Conservation (phyloP, 345 rosid genomes). For the Erysimum cheiranthoides region DNA sequence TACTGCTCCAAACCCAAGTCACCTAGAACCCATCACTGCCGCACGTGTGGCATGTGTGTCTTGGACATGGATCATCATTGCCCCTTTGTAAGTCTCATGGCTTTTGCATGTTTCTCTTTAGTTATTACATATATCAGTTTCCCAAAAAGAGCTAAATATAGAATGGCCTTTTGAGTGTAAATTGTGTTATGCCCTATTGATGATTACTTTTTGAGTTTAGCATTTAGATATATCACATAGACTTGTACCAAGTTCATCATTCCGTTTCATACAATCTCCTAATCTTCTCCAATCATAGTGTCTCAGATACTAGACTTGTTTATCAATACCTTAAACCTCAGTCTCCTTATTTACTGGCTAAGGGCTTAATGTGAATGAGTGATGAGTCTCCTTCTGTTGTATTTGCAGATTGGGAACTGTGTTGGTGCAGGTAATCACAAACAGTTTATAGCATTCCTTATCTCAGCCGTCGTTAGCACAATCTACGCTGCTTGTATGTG, state of each 20-base stretch:
- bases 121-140: slow-evolving; percentile 3
- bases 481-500: slow-evolving; percentile 56
- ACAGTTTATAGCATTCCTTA: slow-evolving; percentile 67
- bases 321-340: background rate
- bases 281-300: slow-evolving; percentile 2
- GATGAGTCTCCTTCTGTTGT: slow-evolving; percentile 6
- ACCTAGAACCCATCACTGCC: slow-evolving; percentile 90
- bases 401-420: slow-evolving; percentile 91
- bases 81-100: slow-evolving; percentile 78
- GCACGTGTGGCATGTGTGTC: slow-evolving; percentile 86
- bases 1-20: slow-evolving; percentile 85
- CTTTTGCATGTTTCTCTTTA: background rate
- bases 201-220: background rate
- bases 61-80: slow-evolving; percentile 99
- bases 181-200: slow-evolving; percentile 8
- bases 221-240: slow-evolving; percentile 7
- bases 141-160: background rate
- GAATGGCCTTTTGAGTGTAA: background rate
- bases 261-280: background rate
- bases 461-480: slow-evolving; percentile 64
- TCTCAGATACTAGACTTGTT: slow-evolving; percentile 2
- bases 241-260: slow-evolving; percentile 3
- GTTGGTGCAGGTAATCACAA: slow-evolving; percentile 90
- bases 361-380: slow-evolving; percentile 11
- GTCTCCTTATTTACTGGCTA: slow-evolving; percentile 12